Evolutionary conservation across 2,329 filamentous ascomycete genomes (phyloP), one percentile per base, ranked within the genome.

Genomic region (Aspergillus sojae): DNA sequence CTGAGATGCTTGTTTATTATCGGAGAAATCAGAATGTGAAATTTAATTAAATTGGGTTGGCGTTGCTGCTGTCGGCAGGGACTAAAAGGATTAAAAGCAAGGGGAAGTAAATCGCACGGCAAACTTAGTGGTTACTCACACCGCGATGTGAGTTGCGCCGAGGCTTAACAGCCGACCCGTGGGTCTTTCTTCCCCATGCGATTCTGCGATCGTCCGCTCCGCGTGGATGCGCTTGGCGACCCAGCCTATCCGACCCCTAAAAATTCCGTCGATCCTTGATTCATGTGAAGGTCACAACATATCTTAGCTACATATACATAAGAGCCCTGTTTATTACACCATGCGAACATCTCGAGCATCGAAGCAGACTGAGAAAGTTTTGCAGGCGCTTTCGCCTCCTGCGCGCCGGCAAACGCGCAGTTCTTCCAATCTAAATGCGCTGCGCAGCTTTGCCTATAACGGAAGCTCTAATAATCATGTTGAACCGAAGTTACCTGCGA

Each of bases 311-410:
- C 32, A 54, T 16, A 34, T 54, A 39, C n/a, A 30, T 21, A 39
- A 39, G 12, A 23, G 2, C 16, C n/a, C 16, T 54, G n/a, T 23
- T 14, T 36, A 30, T 21, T 54, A n/a, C 30, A n/a, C 30, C 14
- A 89, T 88, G 86, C 81, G 84, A 48, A 85, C 86, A 5, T 89
- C 87, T 10, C 81, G 83, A 48, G 77, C 88, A 58, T 87, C 87
- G 10, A 82, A 82, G 70, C 86, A 89, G 32, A 86, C 87, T 0
- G 78, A 85, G 5, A 86, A 83, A 65, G 75, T 88, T n/a, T 78
- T 88, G 55, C 81, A 84, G 67, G 75, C 79, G 6, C 69, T 82
- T n/a, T 79, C 82, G 21, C 70, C 76, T 41, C 72, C 72, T 67
- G 48, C 70, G 68, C 81, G 62, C 83, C 87, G 67, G 77, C 75